phyloP scores from a whole-genome alignment of 75 land plant genomes.

The Cryptomeria japonica region DNA sequence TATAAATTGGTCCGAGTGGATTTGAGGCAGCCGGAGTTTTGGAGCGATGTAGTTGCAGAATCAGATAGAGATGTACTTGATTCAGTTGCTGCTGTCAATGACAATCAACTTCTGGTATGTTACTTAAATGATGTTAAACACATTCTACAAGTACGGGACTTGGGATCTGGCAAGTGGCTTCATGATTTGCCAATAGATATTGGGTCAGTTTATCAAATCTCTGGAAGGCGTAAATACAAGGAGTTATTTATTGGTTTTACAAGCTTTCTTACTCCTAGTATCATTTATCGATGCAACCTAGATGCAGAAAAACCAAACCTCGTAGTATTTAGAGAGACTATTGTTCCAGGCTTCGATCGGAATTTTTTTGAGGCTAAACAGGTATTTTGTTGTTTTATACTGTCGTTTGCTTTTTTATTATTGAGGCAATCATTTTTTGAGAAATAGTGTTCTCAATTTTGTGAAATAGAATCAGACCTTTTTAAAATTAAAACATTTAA shows the following conservation, averaged over 20 bases:
- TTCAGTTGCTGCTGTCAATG: conserved; percentile 68
- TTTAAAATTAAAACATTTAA: background rate
- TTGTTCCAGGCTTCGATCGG: conserved; percentile 81
- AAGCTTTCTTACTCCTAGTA: conserved; percentile 88
- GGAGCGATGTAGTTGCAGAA: conserved; percentile 82
- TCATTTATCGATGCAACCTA: conserved; percentile 79
- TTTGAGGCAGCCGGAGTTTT: conserved; percentile 56
- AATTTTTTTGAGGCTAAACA: conserved; percentile 66
- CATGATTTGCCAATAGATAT: conserved; percentile 85
- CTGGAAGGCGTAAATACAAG: conserved; percentile 75
- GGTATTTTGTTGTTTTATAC: conserved; percentile 35
- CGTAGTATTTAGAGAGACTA: conserved; percentile 69
- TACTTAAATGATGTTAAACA: conserved; percentile 95
- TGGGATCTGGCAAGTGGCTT: conserved; percentile 61
- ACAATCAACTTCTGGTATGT: conserved; percentile 54
- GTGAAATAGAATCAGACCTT: background rate
- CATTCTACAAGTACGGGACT: conserved; percentile 71
- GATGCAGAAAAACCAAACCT: conserved; percentile 46
- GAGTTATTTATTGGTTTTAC: conserved; percentile 74
- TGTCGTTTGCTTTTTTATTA: background rate
- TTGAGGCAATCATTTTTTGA: background rate
- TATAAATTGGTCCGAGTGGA: conserved; percentile 83
- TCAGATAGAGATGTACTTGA: conserved; percentile 75
- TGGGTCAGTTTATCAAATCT: conserved; percentile 68
- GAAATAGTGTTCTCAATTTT: background rate